Conservation (phyloP, 1,139 yeast species). For the Debaryomycetaceae sp. region DNA sequence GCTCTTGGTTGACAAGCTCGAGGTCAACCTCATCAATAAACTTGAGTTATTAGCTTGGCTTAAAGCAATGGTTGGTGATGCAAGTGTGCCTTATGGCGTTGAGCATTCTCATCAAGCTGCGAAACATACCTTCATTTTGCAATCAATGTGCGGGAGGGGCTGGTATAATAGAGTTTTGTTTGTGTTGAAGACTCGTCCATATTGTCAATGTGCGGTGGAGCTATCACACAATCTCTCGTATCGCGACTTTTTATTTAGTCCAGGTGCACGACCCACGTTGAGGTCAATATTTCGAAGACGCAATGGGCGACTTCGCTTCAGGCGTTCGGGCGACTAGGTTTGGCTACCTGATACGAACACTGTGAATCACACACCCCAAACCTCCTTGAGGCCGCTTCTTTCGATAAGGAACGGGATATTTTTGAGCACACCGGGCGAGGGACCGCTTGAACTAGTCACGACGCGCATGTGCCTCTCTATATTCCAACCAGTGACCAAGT, state of each 20-base stretch:
- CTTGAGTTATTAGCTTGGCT: constrained; percentile 42
- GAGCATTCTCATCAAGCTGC: too few relatives aligned
- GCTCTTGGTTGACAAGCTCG: constrained; percentile 80
- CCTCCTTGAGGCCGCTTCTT: constrained; percentile 12
- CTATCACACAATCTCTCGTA: constrained; percentile 4
- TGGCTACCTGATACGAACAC: too few relatives aligned
- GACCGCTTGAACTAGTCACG: constrained; percentile 11
- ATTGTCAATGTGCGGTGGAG: too few relatives aligned
- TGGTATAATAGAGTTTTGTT: too few relatives aligned
- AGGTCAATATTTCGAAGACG: too few relatives aligned
- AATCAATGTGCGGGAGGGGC: too few relatives aligned
- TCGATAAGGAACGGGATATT: constrained; percentile 14
- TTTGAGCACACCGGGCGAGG: neutral
- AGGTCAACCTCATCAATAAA: constrained; percentile 90
- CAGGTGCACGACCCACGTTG: constrained; percentile 10
- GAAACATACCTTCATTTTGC: too few relatives aligned
- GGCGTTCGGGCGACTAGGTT: too few relatives aligned
- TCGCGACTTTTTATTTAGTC: neutral
- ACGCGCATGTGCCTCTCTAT: constrained; percentile 26
- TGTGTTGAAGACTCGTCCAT: too few relatives aligned
- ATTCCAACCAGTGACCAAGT: constrained; percentile 22
- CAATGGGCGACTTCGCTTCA: too few relatives aligned
- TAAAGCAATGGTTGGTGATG: too few relatives aligned
- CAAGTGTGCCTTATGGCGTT: too few relatives aligned
- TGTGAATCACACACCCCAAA: constrained; percentile 3